Percentiles rank a stretch among this genome's conserved stretches.
phyloP scores from a whole-genome alignment of 139 green algal genomes.

The Chlamydomonas eustigma region DNA sequence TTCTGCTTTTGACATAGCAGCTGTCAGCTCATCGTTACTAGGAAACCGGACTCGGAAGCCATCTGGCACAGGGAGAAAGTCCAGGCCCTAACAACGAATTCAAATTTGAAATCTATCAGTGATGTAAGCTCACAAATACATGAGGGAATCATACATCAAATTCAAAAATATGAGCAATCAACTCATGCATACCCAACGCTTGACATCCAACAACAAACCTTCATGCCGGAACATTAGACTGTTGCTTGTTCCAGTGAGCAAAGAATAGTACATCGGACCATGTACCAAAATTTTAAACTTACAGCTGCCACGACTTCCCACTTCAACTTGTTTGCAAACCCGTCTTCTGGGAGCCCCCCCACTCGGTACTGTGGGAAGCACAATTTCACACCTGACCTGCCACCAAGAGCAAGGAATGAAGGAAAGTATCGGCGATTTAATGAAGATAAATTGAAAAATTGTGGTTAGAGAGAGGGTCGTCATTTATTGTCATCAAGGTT shows the following conservation, averaged over 20 bases:
- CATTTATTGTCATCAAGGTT: no score
- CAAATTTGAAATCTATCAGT: no score
- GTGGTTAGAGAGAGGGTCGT: no score
- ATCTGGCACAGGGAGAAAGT: background rate
- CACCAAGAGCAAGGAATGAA: background rate
- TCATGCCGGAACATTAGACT: no score
- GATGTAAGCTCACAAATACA: no score
- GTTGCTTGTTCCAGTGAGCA: no score
- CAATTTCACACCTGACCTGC: constrained; percentile 26
- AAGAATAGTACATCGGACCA: no score
- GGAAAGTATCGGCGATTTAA: no score
- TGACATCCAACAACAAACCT: no score
- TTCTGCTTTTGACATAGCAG: background rate
- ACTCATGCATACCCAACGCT: no score
- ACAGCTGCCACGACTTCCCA: constrained; percentile 51
- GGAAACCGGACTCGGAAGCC: background rate
- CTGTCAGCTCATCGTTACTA: background rate
- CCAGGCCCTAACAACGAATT: background rate
- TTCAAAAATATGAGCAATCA: no score
- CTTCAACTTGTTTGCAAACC: constrained; percentile 41
- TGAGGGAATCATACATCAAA: no score
- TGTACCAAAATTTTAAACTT: constrained; percentile 9
- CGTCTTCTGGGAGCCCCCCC: constrained; percentile 24
- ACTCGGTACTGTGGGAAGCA: constrained; percentile 52
- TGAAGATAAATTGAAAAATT: background rate